Evolutionary conservation across 768 basidiomycete genomes (phyloP).

Genomic region (Lentinula sp.): DNA sequence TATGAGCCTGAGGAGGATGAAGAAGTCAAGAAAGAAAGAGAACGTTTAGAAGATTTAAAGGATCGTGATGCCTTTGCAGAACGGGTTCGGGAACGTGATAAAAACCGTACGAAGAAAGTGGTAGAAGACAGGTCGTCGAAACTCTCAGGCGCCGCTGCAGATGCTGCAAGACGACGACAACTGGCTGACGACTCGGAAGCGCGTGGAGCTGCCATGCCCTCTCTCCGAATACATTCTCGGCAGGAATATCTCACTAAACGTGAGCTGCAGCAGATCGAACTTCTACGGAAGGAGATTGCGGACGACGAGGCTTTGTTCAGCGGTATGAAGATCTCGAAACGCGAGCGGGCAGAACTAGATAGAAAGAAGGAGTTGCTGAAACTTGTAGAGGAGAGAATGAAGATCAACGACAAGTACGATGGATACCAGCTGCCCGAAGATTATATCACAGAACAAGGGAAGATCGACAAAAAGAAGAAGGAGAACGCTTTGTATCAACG

Average conservation of each 20-base stretch:
- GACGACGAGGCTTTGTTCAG: slow-evolving; percentile 89
- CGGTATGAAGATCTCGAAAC: slow-evolving; percentile 86
- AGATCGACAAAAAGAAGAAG: slow-evolving; percentile 96
- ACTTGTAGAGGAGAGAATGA: slow-evolving; percentile 89
- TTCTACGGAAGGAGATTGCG: slow-evolving; percentile 86
- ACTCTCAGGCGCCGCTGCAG: slow-evolving; percentile 64
- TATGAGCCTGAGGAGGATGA: slow-evolving; percentile 63
- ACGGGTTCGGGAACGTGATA: slow-evolving; percentile 77
- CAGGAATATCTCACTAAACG: slow-evolving; percentile 96
- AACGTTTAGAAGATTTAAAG: slow-evolving; percentile 70
- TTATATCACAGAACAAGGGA: slow-evolving; percentile 97
- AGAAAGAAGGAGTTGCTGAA: slow-evolving; percentile 88
- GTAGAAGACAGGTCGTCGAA: slow-evolving; percentile 90
- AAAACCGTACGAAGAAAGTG: slow-evolving; percentile 81
- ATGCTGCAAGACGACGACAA: slow-evolving; percentile 73
- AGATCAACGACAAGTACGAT: slow-evolving; percentile 93
- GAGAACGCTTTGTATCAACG: slow-evolving; percentile 88
- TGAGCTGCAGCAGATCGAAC: slow-evolving; percentile 92
- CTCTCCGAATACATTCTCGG: slow-evolving; percentile 81
- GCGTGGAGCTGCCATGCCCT: slow-evolving; percentile 50
- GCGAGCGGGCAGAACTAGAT: slow-evolving; percentile 77
- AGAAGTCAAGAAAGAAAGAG: slow-evolving; percentile 60
- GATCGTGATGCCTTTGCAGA: slow-evolving; percentile 94
- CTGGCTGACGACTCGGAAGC: slow-evolving; percentile 76
- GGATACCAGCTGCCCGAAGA: slow-evolving; percentile 97